Evolutionary conservation across 2,329 filamentous ascomycete genomes (phyloP).

Genomic region (Metarhizium brunneum): DNA sequence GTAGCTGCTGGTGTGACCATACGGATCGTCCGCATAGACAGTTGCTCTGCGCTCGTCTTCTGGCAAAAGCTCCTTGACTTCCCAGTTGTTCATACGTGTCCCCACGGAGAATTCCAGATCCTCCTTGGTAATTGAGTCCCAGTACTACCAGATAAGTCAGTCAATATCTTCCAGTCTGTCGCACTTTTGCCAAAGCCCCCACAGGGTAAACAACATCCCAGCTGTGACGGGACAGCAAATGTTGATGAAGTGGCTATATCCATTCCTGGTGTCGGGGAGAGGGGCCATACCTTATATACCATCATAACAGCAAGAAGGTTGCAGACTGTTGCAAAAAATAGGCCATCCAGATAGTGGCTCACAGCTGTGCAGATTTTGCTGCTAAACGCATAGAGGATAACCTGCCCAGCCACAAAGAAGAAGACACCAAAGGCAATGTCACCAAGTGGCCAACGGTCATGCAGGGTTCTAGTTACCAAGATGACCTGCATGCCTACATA

Average conservation of each 20-base stretch:
- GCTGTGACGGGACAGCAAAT: background rate
- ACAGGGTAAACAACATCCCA: background rate
- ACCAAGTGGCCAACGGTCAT: slow-evolving; percentile 91
- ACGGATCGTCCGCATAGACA: slow-evolving; percentile 60
- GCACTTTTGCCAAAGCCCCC: background rate
- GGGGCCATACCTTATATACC: slow-evolving; percentile 76
- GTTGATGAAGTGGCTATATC: background rate
- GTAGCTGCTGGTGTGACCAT: slow-evolving; percentile 45
- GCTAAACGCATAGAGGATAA: slow-evolving; percentile 86
- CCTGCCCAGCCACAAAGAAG: slow-evolving; percentile 87
- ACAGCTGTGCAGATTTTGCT: slow-evolving; percentile 72
- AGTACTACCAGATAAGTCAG: slow-evolving; percentile 55
- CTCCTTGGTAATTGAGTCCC: slow-evolving; percentile 97
- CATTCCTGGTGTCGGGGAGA: background rate
- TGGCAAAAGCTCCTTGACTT: slow-evolving; percentile 82
- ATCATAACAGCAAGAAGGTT: slow-evolving; percentile 97
- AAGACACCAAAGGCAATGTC: slow-evolving; percentile 85
- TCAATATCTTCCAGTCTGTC: background rate
- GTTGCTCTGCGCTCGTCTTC: slow-evolving; percentile 72
- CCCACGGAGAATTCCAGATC: slow-evolving; percentile 97
- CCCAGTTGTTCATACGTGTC: slow-evolving; percentile 93
- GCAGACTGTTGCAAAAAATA: slow-evolving; percentile 90
- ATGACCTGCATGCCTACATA: slow-evolving; percentile 85
- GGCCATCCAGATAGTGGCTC: slow-evolving; percentile 85
- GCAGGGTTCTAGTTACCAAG: slow-evolving; percentile 78